Evolutionary conservation across 2,329 filamentous ascomycete species (phyloP), one percentile per base, ranked within the genome.

Genomic region (Peltaster fructicola): DNA sequence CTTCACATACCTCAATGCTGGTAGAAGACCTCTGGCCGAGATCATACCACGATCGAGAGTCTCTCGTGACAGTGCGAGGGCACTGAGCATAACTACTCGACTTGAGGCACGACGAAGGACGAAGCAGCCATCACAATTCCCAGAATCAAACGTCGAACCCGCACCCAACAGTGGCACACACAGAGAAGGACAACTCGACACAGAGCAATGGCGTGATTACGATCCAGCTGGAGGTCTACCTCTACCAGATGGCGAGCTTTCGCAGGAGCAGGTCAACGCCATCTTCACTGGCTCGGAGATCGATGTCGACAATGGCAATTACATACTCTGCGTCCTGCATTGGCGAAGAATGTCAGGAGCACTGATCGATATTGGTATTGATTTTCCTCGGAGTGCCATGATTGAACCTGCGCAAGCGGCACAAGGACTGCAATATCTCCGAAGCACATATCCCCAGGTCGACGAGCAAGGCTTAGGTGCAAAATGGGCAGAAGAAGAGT

Each of bases 171-270:
- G n/a, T n/a, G n/a, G n/a, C n/a, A n/a, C n/a, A n/a, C n/a, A n/a
- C n/a, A n/a, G n/a, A n/a, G n/a, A n/a, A n/a, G n/a, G n/a, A n/a
- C n/a, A n/a, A n/a, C n/a, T n/a, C n/a, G n/a, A n/a, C n/a, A n/a
- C n/a, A n/a, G n/a, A n/a, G n/a, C n/a, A n/a, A 41, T 51, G 47
- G 47, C 42, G 45, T 20, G 45, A 51, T 34, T 52, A 50, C 31
- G 46, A 47, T 24, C 44, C 47, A 9, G 40, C 36, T 19, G 45
- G 43, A 5, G 48, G 48, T 12, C 47, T 51, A 37, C 47, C 47
- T 11, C 26, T 51, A 9, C 39, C 39, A 2, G 26, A 32, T n/a
- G 42, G 43, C 27, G 47, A 48, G 22, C 37, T 39, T 5, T 33
- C 26, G 6, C 34, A 40, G 16, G 17, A 32, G 1, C 33, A 46